Evolutionary conservation across 2,329 filamentous ascomycete species (phyloP), one percentile per base, ranked within the genome.

Genomic region (Diplodia sapinea): DNA sequence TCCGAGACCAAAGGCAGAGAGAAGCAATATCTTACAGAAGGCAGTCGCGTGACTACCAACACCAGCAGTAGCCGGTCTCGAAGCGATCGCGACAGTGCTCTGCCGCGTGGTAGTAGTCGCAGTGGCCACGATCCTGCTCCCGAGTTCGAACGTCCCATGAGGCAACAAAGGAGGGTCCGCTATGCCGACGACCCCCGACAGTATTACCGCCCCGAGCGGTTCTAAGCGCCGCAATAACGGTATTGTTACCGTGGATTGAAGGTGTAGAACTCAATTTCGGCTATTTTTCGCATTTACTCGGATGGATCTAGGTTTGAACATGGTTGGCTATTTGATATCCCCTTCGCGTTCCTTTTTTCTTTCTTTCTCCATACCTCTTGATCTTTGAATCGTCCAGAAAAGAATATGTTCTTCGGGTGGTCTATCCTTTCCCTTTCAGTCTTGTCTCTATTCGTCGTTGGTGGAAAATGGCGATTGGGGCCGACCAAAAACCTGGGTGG

Each of bases 21-120:
- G 17, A 67, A 55, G 43, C 47, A 55, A 23, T 67, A 67, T 17
- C 31, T 47, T 9, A 49, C 9, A 12, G 65, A 67, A 4, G 56
- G 65, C 33, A 67, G 65, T 26, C 65, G 49, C 23, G 56, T 61
- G 2, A 67, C 65, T 3, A 61, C 55, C 29, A 62, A 61, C 47
- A 67, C 65, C 2, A 55, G 65, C 33, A 67, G 65, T 36, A 67
- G 56, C 33, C 38, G 49, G 2, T 67, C 65, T n/a, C 55, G 65
- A 17, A 61, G 65, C 49, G 65, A 62, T 17, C 47, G 56, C 49
- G 65, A 62, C 5, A 36, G 38, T 17, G 26, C 11, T 23, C 33
- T 47, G 13, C 51, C 50, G 12, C 62, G 62, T 43, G 51, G 20
- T 9, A 17, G n/a, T 33, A 55, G 62, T 29, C 62, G 62, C 11